Base-by-base conservation (phyloP, 2,329 filamentous ascomycete genomes). In the Fusarium udum region DNA sequence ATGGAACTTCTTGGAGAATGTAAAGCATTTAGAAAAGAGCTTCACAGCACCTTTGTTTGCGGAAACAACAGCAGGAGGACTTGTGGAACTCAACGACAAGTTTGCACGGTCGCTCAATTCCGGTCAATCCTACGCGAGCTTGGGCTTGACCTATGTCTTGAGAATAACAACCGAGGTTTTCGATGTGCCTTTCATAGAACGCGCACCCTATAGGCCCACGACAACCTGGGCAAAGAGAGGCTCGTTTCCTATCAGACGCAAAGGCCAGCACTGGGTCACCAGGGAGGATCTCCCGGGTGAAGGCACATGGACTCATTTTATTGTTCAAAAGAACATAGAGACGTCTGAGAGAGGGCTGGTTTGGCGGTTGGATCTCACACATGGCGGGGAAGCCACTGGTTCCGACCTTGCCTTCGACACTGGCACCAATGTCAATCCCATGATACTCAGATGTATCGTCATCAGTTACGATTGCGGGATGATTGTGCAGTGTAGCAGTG, bases 111-210 rank as follows among this genome's bases (percentile, higher is more conserved):
- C 11, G 11, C 46, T 49, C 14, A 3, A 3, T 18, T 13, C 20
- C 7, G 28, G 46, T 1, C 0, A n/a, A 3, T 49, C 28, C 5
- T 49, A 2, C 0, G 10, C 4, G 4, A 3, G 0, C 13, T 32
- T 49, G 28, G 46, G 46, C 0, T n/a, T 49, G 28, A 49, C 2
- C 22, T 2, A 4, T 31, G 13, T 49, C 4, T n/a, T 32, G 28
- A 32, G 46, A 18, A 49, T 49, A 2, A 32, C 46, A 3, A 32
- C 28, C 10, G 3, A 9, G 10, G 20, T 12, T 32, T 31, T 49
- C 4, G 46, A 49, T 32, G 0, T 32, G 3, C 22, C 46, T 6
- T 49, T 49, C 11, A 9, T 49, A 4, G 46, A 49, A 49, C 14
- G 7, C 7, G 7, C 46, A 5, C 46, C 28, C 22, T 49, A n/a